Evolutionary conservation across 2,329 filamentous ascomycete species (phyloP).

Genomic region (Hymenoscyphus linearis): DNA sequence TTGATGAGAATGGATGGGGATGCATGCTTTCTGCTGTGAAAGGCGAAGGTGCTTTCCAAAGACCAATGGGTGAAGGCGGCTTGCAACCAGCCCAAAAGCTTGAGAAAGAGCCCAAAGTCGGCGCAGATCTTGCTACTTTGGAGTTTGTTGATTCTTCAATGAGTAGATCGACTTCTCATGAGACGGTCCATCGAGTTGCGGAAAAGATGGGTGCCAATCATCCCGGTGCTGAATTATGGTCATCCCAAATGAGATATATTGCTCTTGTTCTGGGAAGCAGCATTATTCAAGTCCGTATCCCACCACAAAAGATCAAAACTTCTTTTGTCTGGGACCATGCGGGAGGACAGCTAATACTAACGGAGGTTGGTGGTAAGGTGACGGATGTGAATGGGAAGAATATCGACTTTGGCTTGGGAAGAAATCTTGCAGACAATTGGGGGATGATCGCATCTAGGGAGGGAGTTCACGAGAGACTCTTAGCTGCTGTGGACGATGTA

Average conservation of each 20-base stretch:
- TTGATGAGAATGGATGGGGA: slow-evolving; percentile 39
- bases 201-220: slow-evolving; percentile 36
- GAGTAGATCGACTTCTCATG: slow-evolving; percentile 36
- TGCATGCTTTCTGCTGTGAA: slow-evolving; percentile 45
- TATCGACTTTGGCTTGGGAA: slow-evolving; percentile 42
- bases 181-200: slow-evolving; percentile 31
- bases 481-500: neutral
- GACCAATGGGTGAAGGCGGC: slow-evolving; percentile 33
- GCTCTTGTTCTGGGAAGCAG: slow-evolving; percentile 45
- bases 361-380: slow-evolving; percentile 45
- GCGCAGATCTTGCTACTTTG: slow-evolving; percentile 28
- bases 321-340: slow-evolving; percentile 48
- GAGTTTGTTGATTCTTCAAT: slow-evolving; percentile 42
- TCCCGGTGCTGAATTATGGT: slow-evolving; percentile 46
- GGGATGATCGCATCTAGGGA: slow-evolving; percentile 21
- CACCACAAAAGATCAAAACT: slow-evolving; percentile 31
- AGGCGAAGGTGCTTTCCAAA: slow-evolving; percentile 38
- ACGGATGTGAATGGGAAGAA: slow-evolving; percentile 45
- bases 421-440: slow-evolving; percentile 35
- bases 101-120: slow-evolving; percentile 11
- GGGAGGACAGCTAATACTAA: slow-evolving; percentile 45
- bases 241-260: slow-evolving; percentile 49
- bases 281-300: slow-evolving; percentile 45
- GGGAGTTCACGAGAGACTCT: neutral
- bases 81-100: slow-evolving; percentile 34